Base-by-base conservation (phyloP, 345 rosid species). In the Toxicodendron radicans region DNA sequence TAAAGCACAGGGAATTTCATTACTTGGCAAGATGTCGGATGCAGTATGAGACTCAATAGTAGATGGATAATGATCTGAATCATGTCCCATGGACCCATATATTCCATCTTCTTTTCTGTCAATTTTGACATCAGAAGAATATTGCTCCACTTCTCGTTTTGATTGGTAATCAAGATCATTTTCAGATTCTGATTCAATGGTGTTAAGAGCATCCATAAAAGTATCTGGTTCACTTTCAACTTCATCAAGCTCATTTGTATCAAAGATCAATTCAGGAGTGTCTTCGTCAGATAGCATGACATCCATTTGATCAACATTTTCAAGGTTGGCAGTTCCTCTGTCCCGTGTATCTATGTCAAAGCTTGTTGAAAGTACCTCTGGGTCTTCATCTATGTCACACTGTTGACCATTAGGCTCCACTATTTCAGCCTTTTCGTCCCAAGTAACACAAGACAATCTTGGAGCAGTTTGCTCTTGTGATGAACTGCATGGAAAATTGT, bases 401-500 rank as follows among this genome's bases (percentile, higher is more conserved):
- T 81, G 67, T 68, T 53, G 78, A 73, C 58, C 84, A 76, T 73
- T 77, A 38, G 79, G 78, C 79, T 84, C 87, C 80, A 87, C 76
- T 76, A 85, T 79, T 83, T 95, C 97, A 23, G 73, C 84, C 84
- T 95, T 95, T 83, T 92, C 97, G 79, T 89, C 99, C 98, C 93
- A 90, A 8, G 76, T 83, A 73, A 87, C 89, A 79, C 79, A 81
- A 79, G 89, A 77, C 72, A 91, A 84, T 59, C 80, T 78, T 52
- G 64, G 83, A 53, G 71, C 80, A 73, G 78, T 65, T 70, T 53
- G 79, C 74, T 85, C 85, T 63, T 80, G 81, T 3, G 82, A 80
- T 53, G 84, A 87, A 82, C 73, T 69, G 61, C 38, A 65, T 71
- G 75, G 79, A 57, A 76, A 78, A 76, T 35, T 76, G 64, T 79